Evolutionary conservation across 441 rosid genomes (phyloP).

Genomic region (Gossypium lobatum): DNA sequence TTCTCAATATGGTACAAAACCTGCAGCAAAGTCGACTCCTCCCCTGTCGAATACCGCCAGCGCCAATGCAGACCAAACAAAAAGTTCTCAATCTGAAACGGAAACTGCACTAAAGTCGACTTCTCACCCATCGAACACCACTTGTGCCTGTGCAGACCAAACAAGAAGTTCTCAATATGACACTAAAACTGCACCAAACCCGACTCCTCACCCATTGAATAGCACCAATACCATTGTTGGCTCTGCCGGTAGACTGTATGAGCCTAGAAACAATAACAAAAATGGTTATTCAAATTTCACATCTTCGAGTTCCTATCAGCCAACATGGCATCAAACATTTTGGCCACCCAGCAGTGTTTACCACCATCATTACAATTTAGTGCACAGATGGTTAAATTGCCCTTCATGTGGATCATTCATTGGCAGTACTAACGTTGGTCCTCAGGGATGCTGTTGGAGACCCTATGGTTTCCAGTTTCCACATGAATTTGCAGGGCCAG

Average conservation of each 20-base stretch:
- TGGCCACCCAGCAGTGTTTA: no score
- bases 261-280: conserved; percentile 7
- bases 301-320: conserved; percentile 27
- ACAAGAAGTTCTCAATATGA: conserved; percentile 36
- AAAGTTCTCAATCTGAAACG: neutral
- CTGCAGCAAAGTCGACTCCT: conserved; percentile 21
- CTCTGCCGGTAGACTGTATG: conserved; percentile 17
- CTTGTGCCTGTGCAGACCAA: no score
- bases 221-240: conserved; percentile 15
- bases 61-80: conserved; percentile 9
- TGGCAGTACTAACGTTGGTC: no score
- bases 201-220: conserved; percentile 22
- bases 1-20: conserved; percentile 34
- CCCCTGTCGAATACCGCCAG: conserved; percentile 16
- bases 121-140: no score
- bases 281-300: neutral
- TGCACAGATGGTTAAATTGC: no score
- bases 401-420: no score
- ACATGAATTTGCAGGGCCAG: no score
- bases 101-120: neutral
- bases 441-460: no score
- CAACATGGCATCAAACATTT: conserved; percentile 10
- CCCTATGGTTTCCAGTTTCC: no score
- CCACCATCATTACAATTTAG: no score
- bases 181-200: conserved; percentile 24